A percentile compares a stretch with the other conserved stretches of the same genome.
Conservation (phyloP, 768 basidiomycete genomes). For the Pulveroboletus frians region DNA sequence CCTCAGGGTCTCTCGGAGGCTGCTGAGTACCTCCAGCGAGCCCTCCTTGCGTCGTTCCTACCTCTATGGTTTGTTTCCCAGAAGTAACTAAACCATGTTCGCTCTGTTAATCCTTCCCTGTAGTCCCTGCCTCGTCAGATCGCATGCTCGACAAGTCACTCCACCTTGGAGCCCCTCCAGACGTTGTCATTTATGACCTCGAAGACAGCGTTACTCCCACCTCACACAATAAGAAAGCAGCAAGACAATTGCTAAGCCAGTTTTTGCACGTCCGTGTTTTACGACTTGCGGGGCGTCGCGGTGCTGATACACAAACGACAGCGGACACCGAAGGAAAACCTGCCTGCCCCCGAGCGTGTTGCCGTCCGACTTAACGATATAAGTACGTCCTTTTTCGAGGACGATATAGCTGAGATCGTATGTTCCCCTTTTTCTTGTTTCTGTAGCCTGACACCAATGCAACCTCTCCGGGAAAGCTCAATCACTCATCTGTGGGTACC, state of each 20-base stretch:
- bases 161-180: constrained; percentile 43
- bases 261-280: constrained; percentile 50
- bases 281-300: not conserved
- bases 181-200: constrained; percentile 81
- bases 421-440: constrained; percentile 10
- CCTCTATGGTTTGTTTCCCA: constrained; percentile 44
- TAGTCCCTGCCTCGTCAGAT: constrained; percentile 76
- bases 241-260: constrained; percentile 47
- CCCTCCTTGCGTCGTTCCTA: constrained; percentile 47
- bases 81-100: not conserved
- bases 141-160: constrained; percentile 81
- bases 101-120: not conserved
- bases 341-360: constrained; percentile 47
- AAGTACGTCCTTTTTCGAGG: constrained; percentile 57
- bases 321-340: constrained; percentile 25
- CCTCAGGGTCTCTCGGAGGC: constrained; percentile 1
- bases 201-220: constrained; percentile 79
- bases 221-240: constrained; percentile 50
- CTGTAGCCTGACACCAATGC: constrained; percentile 1
- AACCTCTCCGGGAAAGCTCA: constrained; percentile 34
- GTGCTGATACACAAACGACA: constrained; percentile 19
- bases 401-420: constrained; percentile 61
- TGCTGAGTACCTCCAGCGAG: constrained; percentile 18
- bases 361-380: constrained; percentile 70
- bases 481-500: constrained; percentile 46